These are phyloP conservation scores for Pseudogymnoascus sp. DNA, from an alignment of 2,329 filamentous ascomycete species.

Conservation along the genomic window DNA sequence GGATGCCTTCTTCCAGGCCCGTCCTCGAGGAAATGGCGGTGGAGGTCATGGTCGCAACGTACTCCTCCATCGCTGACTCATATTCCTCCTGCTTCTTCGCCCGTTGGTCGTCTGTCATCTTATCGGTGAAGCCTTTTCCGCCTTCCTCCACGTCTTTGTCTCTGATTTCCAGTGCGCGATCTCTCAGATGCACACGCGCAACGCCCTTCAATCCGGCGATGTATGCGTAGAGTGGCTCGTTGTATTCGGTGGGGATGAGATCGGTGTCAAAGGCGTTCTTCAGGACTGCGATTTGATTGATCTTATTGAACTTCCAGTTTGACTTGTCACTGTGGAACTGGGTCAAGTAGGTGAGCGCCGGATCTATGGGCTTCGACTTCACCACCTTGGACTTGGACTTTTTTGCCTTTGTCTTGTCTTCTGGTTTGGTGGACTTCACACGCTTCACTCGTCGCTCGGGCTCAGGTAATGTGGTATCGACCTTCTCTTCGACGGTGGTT, in stretches of 20 bases:
- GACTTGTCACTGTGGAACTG: slow-evolving; percentile 65
- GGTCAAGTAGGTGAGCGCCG: slow-evolving; percentile 68
- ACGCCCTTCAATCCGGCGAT: slow-evolving; percentile 71
- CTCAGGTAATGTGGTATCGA: slow-evolving; percentile 24
- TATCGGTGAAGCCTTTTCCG: slow-evolving; percentile 39
- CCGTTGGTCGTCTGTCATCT: slow-evolving; percentile 37
- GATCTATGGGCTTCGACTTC: slow-evolving; percentile 37
- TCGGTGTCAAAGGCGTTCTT: slow-evolving; percentile 72
- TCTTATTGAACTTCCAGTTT: slow-evolving; percentile 95
- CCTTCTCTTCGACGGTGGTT: slow-evolving; percentile 23
- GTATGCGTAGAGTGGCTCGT: slow-evolving; percentile 66
- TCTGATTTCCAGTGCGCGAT: slow-evolving; percentile 57
- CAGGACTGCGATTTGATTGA: slow-evolving; percentile 75
- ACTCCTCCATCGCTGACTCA: slow-evolving; percentile 39
- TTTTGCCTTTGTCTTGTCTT: slow-evolving; percentile 16
- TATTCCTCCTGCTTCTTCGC: slow-evolving; percentile 49
- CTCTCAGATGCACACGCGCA: slow-evolving; percentile 60
- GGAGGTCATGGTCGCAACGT: slow-evolving; percentile 24
- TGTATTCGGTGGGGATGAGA: slow-evolving; percentile 62
- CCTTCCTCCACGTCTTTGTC: slow-evolving; percentile 48
- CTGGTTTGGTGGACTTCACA: slow-evolving; percentile 21
- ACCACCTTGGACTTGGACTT: slow-evolving; percentile 17
- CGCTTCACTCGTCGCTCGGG: slow-evolving; percentile 25
- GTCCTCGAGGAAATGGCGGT: slow-evolving; percentile 13
- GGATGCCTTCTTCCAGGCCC: slow-evolving; percentile 27